Base-by-base conservation (phyloP, 2,329 filamentous ascomycete species). In the Cryoendolithus antarcticus region DNA sequence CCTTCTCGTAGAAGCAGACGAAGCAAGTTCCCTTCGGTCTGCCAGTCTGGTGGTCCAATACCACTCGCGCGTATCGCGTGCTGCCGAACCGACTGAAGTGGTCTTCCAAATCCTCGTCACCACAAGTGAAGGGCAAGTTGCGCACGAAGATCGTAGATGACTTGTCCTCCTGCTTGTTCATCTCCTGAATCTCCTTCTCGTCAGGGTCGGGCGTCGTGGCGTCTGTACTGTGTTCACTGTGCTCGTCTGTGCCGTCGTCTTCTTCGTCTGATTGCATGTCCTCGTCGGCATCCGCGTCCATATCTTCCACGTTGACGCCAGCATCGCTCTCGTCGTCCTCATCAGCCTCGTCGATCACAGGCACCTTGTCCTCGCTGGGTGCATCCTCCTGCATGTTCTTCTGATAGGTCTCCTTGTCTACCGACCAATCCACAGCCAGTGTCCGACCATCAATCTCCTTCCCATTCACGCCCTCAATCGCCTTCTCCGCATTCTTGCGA, bases 341-440 rank as follows among this genome's bases (percentile, higher is more conserved):
- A 2, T 70, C 65, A 0, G 71, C 67, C 0, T 67, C 62, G 1
- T 51, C 55, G 4, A 62, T 56, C 27, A 59, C 53, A 15, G 58
- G 56, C 4, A 60, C 52, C 5, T 49, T 48, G 3, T 41, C 54
- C 38, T 56, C 58, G 42, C 56, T 66, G n/a, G 45, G 41, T n/a
- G 38, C 43, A 11, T 48, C 45, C 5, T 45, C 42, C 2, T 30
- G 35, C 10, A 41, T 38, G 29, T 37, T 39, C 44, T 74, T 86
- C 86, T 51, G 38, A 30, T 50, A 98, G 5, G 80, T 77, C 32
- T 80, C 72, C 65, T 93, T 94, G 44, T 95, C 86, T 3, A 96
- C 86, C 27, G 93, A 89, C 85, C 86, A 98, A 63, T 98, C 91
- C 5, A 98, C 91, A 21, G 89, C 91, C 44, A 98, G 62, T 6